Base-by-base conservation (phyloP, 306 rosid genomes). In the Cicer cuneatum region DNA sequence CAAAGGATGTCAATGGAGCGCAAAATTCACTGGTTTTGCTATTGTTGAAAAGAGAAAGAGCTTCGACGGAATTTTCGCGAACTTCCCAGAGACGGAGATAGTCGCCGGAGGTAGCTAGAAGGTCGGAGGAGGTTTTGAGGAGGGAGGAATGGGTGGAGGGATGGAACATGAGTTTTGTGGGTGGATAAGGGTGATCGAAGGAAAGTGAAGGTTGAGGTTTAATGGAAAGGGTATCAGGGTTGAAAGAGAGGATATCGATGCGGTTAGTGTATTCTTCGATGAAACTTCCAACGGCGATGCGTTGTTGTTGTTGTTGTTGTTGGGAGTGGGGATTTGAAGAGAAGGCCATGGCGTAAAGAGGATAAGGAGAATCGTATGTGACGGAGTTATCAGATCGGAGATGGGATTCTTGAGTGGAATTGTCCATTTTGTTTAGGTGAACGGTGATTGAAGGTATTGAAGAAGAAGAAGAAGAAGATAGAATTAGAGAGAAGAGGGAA, bases 41-140 rank as follows among this genome's bases (percentile, higher is more conserved):
- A 75, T 94, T 94, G 87, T 94, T 90, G 58, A 94, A 83, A 15
- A 94, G 93, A 0, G 94, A 86, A 19, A 90, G 52, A 4, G 96
- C 71, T 10, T 94, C 96, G 10, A 83, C 81, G 58, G 99, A 78
- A 51, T 75, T 39, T 0, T 94, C 94, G 0, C 86, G 84, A 24
- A 94, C 73, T 49, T 92, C 92, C 99, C 99, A 94, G 83, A 94
- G 99, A 74, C 99, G 97, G 70, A 94, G 97, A 70, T 74, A 92
- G 89, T 94, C 97, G 37, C 99, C 99, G 66, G 97, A 94, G 76
- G 98, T 88, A 53, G 98, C 98, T 10, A 93, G 85, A 80, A 93
- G 77, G 78, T 90, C 92, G 75, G 79, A 62, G 45, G 87, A 76
- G 48, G 80, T 69, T 18, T 71, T 71, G 0, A 21, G 84, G 71